Evolutionary conservation across 805 yeast genomes (phyloP).

Genomic region (Yarrowia porcina): DNA sequence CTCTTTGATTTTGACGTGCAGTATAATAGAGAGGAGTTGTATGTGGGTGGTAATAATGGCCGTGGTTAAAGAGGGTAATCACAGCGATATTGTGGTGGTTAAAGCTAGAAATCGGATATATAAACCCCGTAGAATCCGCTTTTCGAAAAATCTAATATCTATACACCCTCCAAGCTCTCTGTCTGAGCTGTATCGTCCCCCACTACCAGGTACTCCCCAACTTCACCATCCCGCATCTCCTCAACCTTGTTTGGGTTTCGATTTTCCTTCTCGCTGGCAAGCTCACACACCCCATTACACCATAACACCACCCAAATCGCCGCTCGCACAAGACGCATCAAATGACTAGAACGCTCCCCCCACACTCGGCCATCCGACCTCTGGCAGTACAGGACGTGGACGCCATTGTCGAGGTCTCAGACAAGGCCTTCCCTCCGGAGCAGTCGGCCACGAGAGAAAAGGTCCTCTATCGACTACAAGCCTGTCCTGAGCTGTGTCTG

Average conservation of each 20-base stretch:
- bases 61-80: not conserved
- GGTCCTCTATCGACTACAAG: constrained; percentile 63
- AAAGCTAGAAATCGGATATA: not conserved
- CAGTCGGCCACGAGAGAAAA: constrained; percentile 70
- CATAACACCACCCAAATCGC: not conserved
- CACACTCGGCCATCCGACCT: constrained; percentile 70
- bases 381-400: constrained; percentile 69
- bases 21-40: not conserved
- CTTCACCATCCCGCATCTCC: constrained; percentile 12
- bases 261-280: constrained; percentile 21
- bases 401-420: constrained; percentile 60
- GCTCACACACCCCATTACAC: not conserved
- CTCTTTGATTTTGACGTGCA: not conserved
- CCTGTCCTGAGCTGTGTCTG: constrained; percentile 86
- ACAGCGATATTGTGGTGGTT: not conserved
- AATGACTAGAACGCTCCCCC: constrained; percentile 42
- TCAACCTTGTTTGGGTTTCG: constrained; percentile 25
- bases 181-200: not conserved
- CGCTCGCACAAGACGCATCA: constrained; percentile 3
- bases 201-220: not conserved
- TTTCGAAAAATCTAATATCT: not conserved
- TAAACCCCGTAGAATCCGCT: not conserved
- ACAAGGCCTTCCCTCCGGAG: constrained; percentile 60
- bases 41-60: too few species aligned
- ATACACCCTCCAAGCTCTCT: not conserved